Base-by-base conservation (phyloP, 768 basidiomycete species). In the Suillus occidentalis region DNA sequence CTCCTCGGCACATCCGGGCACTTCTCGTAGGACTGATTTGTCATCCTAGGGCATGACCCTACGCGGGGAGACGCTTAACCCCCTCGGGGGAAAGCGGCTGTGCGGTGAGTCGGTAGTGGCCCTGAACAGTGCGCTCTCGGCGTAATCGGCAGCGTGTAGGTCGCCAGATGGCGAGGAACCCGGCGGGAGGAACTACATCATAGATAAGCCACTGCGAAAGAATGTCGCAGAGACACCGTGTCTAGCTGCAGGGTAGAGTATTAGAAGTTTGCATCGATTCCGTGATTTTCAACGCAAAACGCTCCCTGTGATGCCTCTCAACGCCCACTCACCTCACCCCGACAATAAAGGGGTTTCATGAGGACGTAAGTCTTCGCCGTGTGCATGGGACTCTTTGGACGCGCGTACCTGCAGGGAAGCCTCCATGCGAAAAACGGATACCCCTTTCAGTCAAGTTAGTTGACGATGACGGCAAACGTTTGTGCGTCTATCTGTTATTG, bases 391-490 rank as follows among this genome's bases (percentile, higher is more conserved):
- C 31, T 20, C 34, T 18, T 55, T 36, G 53, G 20, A 7, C 34
- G n/a, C 12, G 34, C 34, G 53, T 55, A 36, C 53, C 34, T 55
- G 50, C 28, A 52, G 1, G 16, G 28, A 28, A 52, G 25, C 14
- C 18, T 55, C 5, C 53, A 55, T 55, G 53, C 31, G 53, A 55
- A 55, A 55, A 36, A 55, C 20, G 53, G 31, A 31, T 3, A 20
- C 53, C 31, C 53, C n/a, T 55, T 55, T 55, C 53, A 55, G 53
- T 34, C 13, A 55, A 55, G 53, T 34, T 34, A 55, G 50, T 28
- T 53, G 31, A 31, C 10, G 6, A 55, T 55, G 53, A 36, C 36
- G 53, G 53, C 53, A 55, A n/a, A n/a, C 10, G 31, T n/a, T 6
- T 20, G 31, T 28, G 53, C 18, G 31, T 6, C 20, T 55, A 55